These are phyloP conservation scores for Basidioascus undulatus DNA, from an alignment of 768 basidiomycete species.

Conservation along the genomic window DNA sequence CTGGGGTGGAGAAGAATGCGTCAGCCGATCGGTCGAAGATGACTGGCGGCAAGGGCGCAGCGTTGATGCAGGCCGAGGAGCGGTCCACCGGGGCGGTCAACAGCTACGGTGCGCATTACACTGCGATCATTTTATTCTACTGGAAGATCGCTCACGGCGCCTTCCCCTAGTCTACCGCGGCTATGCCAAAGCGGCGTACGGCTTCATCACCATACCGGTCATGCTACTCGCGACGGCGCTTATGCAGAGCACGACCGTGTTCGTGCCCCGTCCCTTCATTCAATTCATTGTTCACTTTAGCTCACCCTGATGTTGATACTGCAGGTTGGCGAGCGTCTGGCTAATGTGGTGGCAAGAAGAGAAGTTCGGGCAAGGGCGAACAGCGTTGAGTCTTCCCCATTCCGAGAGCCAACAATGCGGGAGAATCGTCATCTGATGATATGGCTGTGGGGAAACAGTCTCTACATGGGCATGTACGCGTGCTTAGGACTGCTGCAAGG, in stretches of 20 bases:
- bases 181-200: conserved; percentile 48
- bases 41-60: conserved; percentile 20
- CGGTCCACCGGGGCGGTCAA: conserved; percentile 50
- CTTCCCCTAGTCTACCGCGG: conserved; percentile 19
- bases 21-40: conserved; percentile 19
- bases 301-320: conserved; percentile 3
- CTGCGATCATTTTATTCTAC: background rate
- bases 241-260: conserved; percentile 42
- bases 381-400: too few relatives aligned
- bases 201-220: conserved; percentile 36
- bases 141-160: too few relatives aligned
- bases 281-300: conserved; percentile 24
- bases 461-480: conserved; percentile 61
- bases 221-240: conserved; percentile 35
- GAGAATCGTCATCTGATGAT: too few relatives aligned
- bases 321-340: conserved; percentile 24
- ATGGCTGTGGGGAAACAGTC: too few relatives aligned
- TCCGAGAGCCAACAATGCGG: too few relatives aligned
- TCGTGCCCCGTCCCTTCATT: too few relatives aligned
- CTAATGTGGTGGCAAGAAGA: conserved; percentile 65
- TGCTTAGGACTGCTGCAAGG: too few relatives aligned
- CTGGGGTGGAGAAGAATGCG: conserved; percentile 15
- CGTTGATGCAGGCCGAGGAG: conserved; percentile 64
- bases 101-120: conserved; percentile 9
- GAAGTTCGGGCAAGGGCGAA: conserved; percentile 18